These are phyloP conservation scores for Aquilaria sinensis DNA, from an alignment of 345 rosid species.

Conservation along the genomic window DNA sequence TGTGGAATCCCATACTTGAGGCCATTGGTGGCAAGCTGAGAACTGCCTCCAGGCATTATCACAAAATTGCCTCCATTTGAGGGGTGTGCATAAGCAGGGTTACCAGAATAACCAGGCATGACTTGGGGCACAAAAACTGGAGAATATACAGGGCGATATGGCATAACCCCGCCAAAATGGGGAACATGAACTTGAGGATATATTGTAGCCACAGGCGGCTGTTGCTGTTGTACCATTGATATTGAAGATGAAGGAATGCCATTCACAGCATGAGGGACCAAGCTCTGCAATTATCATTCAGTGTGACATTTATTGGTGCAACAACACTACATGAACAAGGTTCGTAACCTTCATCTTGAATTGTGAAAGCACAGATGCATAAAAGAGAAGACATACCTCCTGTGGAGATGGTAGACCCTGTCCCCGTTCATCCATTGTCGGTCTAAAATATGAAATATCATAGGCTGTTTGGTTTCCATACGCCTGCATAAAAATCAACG, in stretches of 20 bases:
- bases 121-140: conserved; percentile 84
- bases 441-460: conserved; percentile 69
- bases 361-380: neutral
- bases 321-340: conserved; percentile 1
- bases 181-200: conserved; percentile 89
- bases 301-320: neutral
- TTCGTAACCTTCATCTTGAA: neutral
- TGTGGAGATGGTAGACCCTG: conserved; percentile 61
- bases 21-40: conserved; percentile 62
- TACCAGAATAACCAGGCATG: conserved; percentile 81
- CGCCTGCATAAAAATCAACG: conserved; percentile 33
- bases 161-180: conserved; percentile 74
- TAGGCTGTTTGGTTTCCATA: conserved; percentile 59
- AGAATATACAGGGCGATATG: conserved; percentile 75
- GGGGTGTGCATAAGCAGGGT: conserved; percentile 80
- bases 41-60: conserved; percentile 85
- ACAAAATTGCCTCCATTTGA: conserved; percentile 73
- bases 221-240: conserved; percentile 69
- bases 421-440: conserved; percentile 54
- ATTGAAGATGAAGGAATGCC: conserved; percentile 51
- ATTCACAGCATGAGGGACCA: conserved; percentile 36
- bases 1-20: conserved; percentile 87
- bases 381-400: conserved; percentile 46
- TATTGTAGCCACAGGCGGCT: conserved; percentile 64
- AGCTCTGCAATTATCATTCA: conserved; percentile 28